These are phyloP conservation scores for Corymbia calophylla DNA, from an alignment of 441 rosid genomes.

Conservation along the genomic window DNA sequence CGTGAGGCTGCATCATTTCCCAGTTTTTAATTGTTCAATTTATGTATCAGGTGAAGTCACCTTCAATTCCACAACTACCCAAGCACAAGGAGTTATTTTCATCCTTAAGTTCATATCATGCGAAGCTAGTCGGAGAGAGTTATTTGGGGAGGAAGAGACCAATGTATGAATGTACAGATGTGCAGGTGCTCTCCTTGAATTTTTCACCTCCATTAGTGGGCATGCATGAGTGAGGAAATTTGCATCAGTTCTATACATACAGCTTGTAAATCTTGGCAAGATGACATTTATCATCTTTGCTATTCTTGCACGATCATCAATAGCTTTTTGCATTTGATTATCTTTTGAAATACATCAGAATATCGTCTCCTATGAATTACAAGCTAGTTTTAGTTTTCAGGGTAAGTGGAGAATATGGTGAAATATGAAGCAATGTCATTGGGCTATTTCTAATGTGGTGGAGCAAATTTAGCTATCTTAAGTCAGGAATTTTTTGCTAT, in stretches of 20 bases:
- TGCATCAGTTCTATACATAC: background rate
- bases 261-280: background rate
- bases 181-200: slow-evolving; percentile 46
- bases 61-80: slow-evolving; percentile 78
- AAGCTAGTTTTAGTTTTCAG: background rate
- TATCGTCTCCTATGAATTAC: background rate
- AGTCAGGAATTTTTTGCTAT: background rate
- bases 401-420: background rate
- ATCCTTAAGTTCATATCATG: slow-evolving; percentile 65
- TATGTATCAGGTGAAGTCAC: slow-evolving; percentile 56
- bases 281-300: background rate
- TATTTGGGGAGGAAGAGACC: slow-evolving; percentile 87
- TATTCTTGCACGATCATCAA: background rate
- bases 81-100: slow-evolving; percentile 62
- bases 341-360: background rate
- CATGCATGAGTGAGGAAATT: background rate
- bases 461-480: background rate
- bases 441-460: background rate
- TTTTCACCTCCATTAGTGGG: background rate
- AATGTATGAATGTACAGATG: slow-evolving; percentile 79
- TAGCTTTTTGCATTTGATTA: background rate
- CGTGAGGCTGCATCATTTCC: background rate
- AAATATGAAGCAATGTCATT: background rate
- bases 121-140: slow-evolving; percentile 95
- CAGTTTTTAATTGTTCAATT: background rate